A percentile compares a stretch with the other conserved stretches of the same genome.
phyloP scores from a whole-genome alignment of 164 flowering plant species.

The Vitis amurensis region DNA sequence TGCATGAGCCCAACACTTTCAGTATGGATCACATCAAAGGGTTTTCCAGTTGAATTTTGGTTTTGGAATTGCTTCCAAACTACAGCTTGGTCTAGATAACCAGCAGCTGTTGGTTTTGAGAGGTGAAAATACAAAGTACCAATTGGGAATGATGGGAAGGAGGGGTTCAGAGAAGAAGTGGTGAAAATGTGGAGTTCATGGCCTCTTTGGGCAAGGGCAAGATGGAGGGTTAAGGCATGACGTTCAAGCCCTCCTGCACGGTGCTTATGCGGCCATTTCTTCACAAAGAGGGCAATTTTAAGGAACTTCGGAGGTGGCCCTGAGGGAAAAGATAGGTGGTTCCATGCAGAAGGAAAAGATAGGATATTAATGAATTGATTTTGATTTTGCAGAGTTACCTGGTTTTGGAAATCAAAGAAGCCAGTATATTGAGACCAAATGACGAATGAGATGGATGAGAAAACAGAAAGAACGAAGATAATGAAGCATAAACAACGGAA shows the following conservation, averaged over 20 bases:
- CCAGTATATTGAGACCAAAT: slow-evolving; percentile 37
- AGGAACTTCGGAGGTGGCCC: slow-evolving; percentile 42
- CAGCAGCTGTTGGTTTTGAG: slow-evolving; percentile 54
- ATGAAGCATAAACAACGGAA: slow-evolving; percentile 29
- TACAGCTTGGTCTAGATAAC: slow-evolving; percentile 55
- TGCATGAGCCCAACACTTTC: slow-evolving; percentile 63
- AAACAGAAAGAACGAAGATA: slow-evolving; percentile 23
- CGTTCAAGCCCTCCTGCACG: slow-evolving; percentile 75
- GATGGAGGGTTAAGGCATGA: slow-evolving; percentile 77
- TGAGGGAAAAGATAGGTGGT: slow-evolving; percentile 54
- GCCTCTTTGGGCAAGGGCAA: slow-evolving; percentile 50
- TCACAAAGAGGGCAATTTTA: slow-evolving; percentile 68
- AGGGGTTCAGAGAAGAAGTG: slow-evolving; percentile 32
- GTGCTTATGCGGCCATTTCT: slow-evolving; percentile 61
- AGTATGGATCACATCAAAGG: slow-evolving; percentile 57
- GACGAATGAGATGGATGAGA: slow-evolving; percentile 30
- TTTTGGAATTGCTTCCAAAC: slow-evolving; percentile 59
- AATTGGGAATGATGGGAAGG: slow-evolving; percentile 29
- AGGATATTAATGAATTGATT: slow-evolving; percentile 38
- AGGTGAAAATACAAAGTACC: slow-evolving; percentile 55
- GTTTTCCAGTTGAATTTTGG: slow-evolving; percentile 49
- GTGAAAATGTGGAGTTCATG: slow-evolving; percentile 64
- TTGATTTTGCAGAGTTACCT: slow-evolving; percentile 9
- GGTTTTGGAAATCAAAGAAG: slow-evolving; percentile 16
- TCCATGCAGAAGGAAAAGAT: slow-evolving; percentile 54